Conservation (phyloP, 331 rosid genomes). For the Malus hybrid region DNA sequence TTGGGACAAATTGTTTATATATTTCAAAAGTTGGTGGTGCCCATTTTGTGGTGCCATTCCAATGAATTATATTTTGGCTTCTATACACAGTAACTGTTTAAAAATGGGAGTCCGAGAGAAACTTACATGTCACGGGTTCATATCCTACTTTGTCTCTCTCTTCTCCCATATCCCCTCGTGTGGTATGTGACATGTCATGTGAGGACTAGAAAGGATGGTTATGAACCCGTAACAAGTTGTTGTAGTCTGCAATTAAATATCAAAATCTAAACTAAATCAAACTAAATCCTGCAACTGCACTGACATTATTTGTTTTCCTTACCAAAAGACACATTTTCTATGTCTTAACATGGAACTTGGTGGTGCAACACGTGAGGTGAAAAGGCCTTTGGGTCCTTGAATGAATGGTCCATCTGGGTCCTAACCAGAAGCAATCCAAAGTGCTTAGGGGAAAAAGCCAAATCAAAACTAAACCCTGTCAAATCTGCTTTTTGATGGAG, state of each 20-base stretch:
- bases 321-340: background rate
- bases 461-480: background rate
- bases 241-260: background rate
- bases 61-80: background rate
- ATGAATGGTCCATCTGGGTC: constrained; percentile 30
- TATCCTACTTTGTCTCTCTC: background rate
- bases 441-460: background rate
- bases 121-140: background rate
- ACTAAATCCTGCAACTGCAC: background rate
- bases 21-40: constrained; percentile 10
- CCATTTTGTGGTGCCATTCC: constrained; percentile 5
- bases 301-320: background rate
- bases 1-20: constrained; percentile 14
- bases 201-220: background rate
- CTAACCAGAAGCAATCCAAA: background rate
- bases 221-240: background rate
- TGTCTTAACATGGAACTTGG: background rate
- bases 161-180: background rate
- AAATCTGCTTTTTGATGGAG: background rate
- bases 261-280: background rate
- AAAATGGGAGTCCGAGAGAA: background rate
- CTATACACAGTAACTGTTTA: background rate
- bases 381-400: background rate
- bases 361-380: background rate
- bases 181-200: background rate